Evolutionary conservation across 805 yeast species (phyloP).

Genomic region (Spencermartinsiella europaea): DNA sequence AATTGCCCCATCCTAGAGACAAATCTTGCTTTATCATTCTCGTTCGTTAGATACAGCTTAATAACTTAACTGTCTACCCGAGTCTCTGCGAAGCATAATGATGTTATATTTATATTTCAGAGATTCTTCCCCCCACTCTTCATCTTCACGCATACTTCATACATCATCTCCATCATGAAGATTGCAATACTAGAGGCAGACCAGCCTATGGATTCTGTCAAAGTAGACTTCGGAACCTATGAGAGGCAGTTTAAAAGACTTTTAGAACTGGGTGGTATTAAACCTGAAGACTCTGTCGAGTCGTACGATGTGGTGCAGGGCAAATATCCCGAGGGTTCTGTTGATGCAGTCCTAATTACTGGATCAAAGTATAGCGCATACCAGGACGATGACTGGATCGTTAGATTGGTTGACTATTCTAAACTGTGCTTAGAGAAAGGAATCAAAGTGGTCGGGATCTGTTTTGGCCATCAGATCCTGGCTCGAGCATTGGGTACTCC

Average conservation of each 20-base stretch:
- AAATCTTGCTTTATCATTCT: too few species aligned
- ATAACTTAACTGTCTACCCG: not conserved
- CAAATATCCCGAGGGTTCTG: conserved; percentile 24
- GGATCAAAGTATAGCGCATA: conserved; percentile 36
- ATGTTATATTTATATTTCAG: too few species aligned
- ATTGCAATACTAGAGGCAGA: conserved; percentile 35
- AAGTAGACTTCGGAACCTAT: conserved; percentile 29
- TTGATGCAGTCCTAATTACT: conserved; percentile 34
- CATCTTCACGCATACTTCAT: not conserved
- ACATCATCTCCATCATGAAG: conserved; percentile 3
- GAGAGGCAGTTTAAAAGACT: conserved; percentile 29
- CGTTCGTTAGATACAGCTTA: not conserved
- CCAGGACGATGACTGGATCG: conserved; percentile 33
- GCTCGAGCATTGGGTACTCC: conserved; percentile 59
- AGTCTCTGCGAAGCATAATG: not conserved
- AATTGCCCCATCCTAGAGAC: too few species aligned
- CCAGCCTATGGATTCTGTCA: conserved; percentile 25
- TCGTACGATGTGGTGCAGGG: conserved; percentile 28
- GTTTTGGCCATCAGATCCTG: conserved; percentile 85
- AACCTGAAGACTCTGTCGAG: conserved; percentile 15
- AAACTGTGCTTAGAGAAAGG: conserved; percentile 14
- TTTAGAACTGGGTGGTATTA: conserved; percentile 26
- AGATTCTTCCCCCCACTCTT: not conserved
- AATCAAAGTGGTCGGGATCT: conserved; percentile 42
- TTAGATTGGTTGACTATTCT: conserved; percentile 29